phyloP scores from a whole-genome alignment of 1,139 yeast species.

The Geotrichum armillariae region DNA sequence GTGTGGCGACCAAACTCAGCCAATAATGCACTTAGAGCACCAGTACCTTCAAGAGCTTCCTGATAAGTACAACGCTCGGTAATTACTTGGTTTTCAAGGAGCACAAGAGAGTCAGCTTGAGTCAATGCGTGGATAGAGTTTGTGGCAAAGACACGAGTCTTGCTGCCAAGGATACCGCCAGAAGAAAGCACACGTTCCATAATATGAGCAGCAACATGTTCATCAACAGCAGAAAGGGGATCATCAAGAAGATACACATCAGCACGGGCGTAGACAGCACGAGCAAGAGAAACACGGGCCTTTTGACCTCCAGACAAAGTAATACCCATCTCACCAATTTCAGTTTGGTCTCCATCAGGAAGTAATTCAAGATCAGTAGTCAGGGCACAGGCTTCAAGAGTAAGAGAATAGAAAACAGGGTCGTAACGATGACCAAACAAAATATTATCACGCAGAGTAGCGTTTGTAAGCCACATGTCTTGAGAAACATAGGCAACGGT shows the following conservation, averaged over 20 bases:
- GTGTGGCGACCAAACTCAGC: slow-evolving; percentile 40
- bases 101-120: slow-evolving; percentile 60
- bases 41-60: slow-evolving; percentile 31
- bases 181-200: slow-evolving; percentile 59
- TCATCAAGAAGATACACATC: slow-evolving; percentile 82
- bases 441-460: slow-evolving; percentile 70
- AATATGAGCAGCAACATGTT: slow-evolving; percentile 75
- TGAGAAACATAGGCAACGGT: slow-evolving; percentile 81
- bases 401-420: slow-evolving; percentile 62
- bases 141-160: slow-evolving; percentile 77
- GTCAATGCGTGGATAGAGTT: slow-evolving; percentile 74
- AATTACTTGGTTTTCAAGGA: slow-evolving; percentile 57
- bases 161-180: slow-evolving; percentile 64
- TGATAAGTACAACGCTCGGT: slow-evolving; percentile 43
- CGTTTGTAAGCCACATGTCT: slow-evolving; percentile 80
- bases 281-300: slow-evolving; percentile 80
- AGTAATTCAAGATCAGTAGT: slow-evolving; percentile 64
- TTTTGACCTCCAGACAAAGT: slow-evolving; percentile 90
- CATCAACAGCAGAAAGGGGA: slow-evolving; percentile 79
- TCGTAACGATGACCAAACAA: slow-evolving; percentile 77
- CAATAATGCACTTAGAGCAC: slow-evolving; percentile 34
- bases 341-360: slow-evolving; percentile 81
- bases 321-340: slow-evolving; percentile 89
- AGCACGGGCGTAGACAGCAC: slow-evolving; percentile 85
- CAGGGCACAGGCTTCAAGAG: slow-evolving; percentile 77